phyloP scores from a whole-genome alignment of 2,329 filamentous ascomycete species.

The Shiraia sp. region DNA sequence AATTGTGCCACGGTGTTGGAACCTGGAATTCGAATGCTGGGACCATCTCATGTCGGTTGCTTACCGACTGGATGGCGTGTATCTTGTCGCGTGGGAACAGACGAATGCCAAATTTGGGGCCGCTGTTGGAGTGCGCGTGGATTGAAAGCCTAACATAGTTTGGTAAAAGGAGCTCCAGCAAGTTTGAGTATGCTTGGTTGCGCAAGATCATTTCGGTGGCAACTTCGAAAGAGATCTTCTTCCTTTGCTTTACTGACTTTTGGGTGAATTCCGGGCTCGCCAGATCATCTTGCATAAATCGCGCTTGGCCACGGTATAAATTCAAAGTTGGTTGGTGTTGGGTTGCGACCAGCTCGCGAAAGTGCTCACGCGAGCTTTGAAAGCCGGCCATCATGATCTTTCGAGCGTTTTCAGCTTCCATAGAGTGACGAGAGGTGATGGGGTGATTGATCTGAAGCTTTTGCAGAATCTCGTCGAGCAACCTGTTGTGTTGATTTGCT shows the following conservation, averaged over 20 bases:
- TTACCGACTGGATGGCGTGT: constrained; percentile 31
- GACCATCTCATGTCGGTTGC: constrained; percentile 8
- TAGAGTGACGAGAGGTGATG: constrained; percentile 8
- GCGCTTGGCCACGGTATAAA: constrained; percentile 33
- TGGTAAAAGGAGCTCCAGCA: constrained; percentile 48
- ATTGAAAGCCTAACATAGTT: constrained; percentile 50
- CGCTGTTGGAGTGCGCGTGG: constrained; percentile 46
- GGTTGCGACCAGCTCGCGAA: constrained; percentile 18
- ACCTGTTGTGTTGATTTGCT: constrained; percentile 1
- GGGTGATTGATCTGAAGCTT: constrained; percentile 9
- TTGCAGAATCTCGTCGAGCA: constrained; percentile 1
- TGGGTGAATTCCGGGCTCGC: constrained; percentile 4
- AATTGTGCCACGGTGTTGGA: constrained; percentile 49
- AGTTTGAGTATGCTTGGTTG: constrained; percentile 52
- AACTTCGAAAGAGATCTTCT: constrained; percentile 27
- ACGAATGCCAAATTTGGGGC: constrained; percentile 46
- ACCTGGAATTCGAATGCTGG: constrained; percentile 26
- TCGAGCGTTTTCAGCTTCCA: constrained; percentile 11
- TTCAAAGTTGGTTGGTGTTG: constrained; percentile 17
- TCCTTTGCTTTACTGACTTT: constrained; percentile 22
- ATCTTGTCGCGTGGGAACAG: constrained; percentile 32
- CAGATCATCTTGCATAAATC: constrained; percentile 38
- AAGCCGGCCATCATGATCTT: constrained; percentile 17
- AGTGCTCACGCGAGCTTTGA: constrained; percentile 4
- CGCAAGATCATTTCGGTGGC: constrained; percentile 39